phyloP scores from a whole-genome alignment of 2,329 filamentous ascomycete genomes.

The Paraconiothyrium brasiliense region DNA sequence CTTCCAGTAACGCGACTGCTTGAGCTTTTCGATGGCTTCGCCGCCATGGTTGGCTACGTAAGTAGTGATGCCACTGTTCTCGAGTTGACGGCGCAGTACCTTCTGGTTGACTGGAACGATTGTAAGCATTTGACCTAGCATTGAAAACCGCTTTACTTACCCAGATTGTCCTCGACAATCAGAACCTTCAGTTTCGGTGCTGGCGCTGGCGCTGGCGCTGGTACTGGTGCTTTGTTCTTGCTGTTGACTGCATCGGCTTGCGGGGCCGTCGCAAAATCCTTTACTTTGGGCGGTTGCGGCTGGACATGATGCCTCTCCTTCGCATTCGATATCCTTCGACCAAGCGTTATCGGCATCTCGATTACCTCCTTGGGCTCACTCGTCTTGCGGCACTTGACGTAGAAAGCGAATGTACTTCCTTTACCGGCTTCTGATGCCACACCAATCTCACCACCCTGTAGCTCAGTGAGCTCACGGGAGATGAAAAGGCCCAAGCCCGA shows the following conservation, averaged over 20 bases:
- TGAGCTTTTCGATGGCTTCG: slow-evolving; percentile 57
- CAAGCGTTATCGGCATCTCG: slow-evolving; percentile 38
- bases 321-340: slow-evolving; percentile 42
- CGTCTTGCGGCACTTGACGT: slow-evolving; percentile 73
- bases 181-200: slow-evolving; percentile 43
- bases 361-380: slow-evolving; percentile 44
- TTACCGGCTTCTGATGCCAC: slow-evolving; percentile 72
- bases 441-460: slow-evolving; percentile 83
- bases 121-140: slow-evolving; percentile 7
- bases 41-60: slow-evolving; percentile 61
- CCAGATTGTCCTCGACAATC: slow-evolving; percentile 56
- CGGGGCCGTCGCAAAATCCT: slow-evolving; percentile 45
- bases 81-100: slow-evolving; percentile 60
- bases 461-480: slow-evolving; percentile 78
- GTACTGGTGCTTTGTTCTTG: slow-evolving; percentile 25
- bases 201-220: slow-evolving; percentile 25
- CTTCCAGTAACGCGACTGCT: slow-evolving; percentile 54
- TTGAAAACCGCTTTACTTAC: slow-evolving; percentile 24
- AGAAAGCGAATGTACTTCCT: slow-evolving; percentile 81
- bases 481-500: slow-evolving; percentile 83
- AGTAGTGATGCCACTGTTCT: slow-evolving; percentile 57
- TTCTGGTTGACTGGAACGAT: slow-evolving; percentile 57
- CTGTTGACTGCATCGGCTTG: slow-evolving; percentile 17
- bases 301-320: slow-evolving; percentile 31
- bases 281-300: slow-evolving; percentile 38